phyloP scores from a whole-genome alignment of 345 rosid genomes.

The Bretschneidera sinensis region DNA sequence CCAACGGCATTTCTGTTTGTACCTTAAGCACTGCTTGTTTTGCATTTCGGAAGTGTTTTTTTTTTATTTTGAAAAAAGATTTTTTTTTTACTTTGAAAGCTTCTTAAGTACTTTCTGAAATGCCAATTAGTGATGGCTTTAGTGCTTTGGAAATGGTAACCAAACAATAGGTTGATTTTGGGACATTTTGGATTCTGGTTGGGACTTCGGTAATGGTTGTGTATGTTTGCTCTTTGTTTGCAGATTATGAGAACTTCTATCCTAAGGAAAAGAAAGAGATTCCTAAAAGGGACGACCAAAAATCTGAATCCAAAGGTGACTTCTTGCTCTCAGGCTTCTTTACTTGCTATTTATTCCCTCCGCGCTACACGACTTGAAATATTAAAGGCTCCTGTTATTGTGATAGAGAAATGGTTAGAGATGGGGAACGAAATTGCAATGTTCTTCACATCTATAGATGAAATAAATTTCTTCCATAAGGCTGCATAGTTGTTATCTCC shows the following conservation, averaged over 20 bases:
- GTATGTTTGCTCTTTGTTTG: constrained; percentile 6
- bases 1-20: no score
- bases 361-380: background rate
- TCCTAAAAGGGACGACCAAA: constrained; percentile 69
- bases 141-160: no score
- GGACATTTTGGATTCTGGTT: background rate
- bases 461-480: background rate
- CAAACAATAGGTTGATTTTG: background rate
- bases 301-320: constrained; percentile 79
- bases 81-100: no score
- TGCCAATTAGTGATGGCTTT: no score
- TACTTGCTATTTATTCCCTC: background rate
- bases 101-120: no score
- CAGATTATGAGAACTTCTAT: constrained; percentile 84
- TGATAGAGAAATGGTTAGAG: background rate
- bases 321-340: background rate
- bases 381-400: background rate
- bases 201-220: background rate
- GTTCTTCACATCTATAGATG: background rate
- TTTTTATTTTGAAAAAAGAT: no score
- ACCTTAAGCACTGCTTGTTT: no score
- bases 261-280: constrained; percentile 81
- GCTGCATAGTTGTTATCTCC: no score
- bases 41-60: no score
- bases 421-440: background rate